A percentile compares a stretch with the other conserved stretches of the same genome.
Conservation (phyloP, 2,329 filamentous ascomycete species). For the Penicillium sumatraense region DNA sequence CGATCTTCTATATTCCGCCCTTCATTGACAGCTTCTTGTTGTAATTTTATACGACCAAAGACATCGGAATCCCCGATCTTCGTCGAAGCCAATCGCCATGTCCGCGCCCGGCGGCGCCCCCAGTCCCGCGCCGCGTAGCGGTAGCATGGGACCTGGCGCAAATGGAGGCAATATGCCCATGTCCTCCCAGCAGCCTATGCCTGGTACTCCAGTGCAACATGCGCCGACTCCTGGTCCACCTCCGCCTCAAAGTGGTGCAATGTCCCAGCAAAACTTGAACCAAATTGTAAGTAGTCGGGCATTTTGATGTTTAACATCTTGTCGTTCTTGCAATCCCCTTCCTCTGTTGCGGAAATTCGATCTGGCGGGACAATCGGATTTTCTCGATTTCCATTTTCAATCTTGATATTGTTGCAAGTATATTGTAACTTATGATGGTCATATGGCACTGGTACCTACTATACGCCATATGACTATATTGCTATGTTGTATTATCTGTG, state of each 20-base stretch:
- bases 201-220: conserved; percentile 53
- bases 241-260: conserved; percentile 46
- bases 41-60: background rate
- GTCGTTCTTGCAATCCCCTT: background rate
- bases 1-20: background rate
- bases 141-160: conserved; percentile 51
- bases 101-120: conserved; percentile 52
- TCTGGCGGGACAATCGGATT: conserved; percentile 4
- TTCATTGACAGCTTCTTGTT: background rate
- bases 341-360: background rate
- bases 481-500: no score
- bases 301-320: conserved; percentile 1
- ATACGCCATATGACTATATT: background rate
- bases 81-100: conserved; percentile 34
- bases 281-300: conserved; percentile 76
- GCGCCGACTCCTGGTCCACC: conserved; percentile 46
- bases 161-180: conserved; percentile 45
- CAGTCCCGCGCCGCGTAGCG: conserved; percentile 54
- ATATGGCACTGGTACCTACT: background rate
- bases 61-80: background rate
- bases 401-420: background rate
- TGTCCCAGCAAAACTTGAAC: conserved; percentile 89
- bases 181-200: conserved; percentile 54
- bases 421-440: background rate
- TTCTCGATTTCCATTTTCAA: background rate